A percentile compares a stretch with the other conserved stretches of the same genome.
phyloP scores from a whole-genome alignment of 805 yeast species.

The Starmerella ratchasimensis region DNA sequence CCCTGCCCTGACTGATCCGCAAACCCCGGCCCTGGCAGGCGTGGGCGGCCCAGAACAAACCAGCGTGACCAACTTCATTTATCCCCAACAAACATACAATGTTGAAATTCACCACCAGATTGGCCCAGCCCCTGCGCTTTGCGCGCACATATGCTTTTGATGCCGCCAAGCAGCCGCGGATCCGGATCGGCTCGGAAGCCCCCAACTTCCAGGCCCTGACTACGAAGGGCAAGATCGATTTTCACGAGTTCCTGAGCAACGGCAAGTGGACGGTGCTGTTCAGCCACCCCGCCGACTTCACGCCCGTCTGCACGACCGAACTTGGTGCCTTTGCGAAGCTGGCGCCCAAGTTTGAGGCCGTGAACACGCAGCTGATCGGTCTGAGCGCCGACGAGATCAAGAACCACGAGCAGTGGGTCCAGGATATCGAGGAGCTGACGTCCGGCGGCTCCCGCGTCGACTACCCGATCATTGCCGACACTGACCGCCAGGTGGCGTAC shows the following conservation, averaged over 20 bases:
- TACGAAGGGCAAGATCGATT: constrained; percentile 68
- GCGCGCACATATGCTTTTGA: constrained; percentile 14
- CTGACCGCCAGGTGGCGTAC: constrained; percentile 70
- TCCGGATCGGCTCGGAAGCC: constrained; percentile 72
- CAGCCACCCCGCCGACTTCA: constrained; percentile 93
- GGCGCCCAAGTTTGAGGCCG: constrained; percentile 74
- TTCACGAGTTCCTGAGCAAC: constrained; percentile 77
- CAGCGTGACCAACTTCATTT: too few relatives aligned
- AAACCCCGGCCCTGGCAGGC: too few relatives aligned
- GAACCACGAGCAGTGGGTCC: constrained; percentile 72
- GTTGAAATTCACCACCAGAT: background rate
- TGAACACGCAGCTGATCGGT: constrained; percentile 81
- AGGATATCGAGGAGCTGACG: constrained; percentile 78
- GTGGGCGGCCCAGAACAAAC: background rate
- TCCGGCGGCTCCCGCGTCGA: constrained; percentile 52
- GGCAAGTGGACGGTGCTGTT: constrained; percentile 70
- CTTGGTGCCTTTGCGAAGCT: constrained; percentile 84
- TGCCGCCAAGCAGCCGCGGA: constrained; percentile 27
- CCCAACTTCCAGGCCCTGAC: constrained; percentile 80
- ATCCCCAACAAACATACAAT: too few relatives aligned
- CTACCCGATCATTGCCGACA: constrained; percentile 87
- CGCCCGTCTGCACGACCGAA: constrained; percentile 95
- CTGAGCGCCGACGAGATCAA: constrained; percentile 74
- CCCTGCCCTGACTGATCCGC: too few relatives aligned
- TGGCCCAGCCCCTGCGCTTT: background rate